Conservation (phyloP, 192 early-diverging fungal species). For the Globomyces pollinis-pini region DNA sequence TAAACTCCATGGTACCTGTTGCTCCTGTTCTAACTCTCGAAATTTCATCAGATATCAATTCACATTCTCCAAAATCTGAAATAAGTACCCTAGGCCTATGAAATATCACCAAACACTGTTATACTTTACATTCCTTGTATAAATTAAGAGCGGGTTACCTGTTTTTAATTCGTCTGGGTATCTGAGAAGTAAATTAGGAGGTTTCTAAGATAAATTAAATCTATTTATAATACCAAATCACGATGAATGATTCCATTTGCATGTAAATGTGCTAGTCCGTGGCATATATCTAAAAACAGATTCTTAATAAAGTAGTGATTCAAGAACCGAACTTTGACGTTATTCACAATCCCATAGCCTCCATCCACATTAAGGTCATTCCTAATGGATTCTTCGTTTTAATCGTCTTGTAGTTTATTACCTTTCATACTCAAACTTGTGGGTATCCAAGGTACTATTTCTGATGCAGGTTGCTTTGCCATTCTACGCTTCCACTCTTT, state of each 20-base stretch:
- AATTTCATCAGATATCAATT: constrained; percentile 58
- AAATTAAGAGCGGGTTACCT: constrained; percentile 74
- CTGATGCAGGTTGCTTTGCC: too few relatives aligned
- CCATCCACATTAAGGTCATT: constrained; percentile 15
- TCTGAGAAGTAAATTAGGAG: background rate
- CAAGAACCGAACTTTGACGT: constrained; percentile 34
- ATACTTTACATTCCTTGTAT: background rate
- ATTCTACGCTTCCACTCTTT: too few relatives aligned
- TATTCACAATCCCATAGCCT: background rate
- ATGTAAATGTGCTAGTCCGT: constrained; percentile 86
- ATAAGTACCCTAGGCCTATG: constrained; percentile 79
- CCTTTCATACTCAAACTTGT: background rate
- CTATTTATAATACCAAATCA: too few relatives aligned
- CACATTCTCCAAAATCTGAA: constrained; percentile 98
- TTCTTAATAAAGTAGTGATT: constrained; percentile 64
- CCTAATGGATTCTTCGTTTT: too few relatives aligned
- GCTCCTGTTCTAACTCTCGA: constrained; percentile 80
- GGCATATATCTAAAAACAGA: constrained; percentile 84
- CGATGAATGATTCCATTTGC: constrained; percentile 82
- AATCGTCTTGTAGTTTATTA: background rate
- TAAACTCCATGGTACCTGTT: constrained; percentile 90
- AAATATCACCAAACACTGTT: too few relatives aligned
- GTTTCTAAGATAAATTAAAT: constrained; percentile 19
- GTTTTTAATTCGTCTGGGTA: too few relatives aligned
- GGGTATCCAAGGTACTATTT: too few relatives aligned